Percentiles rank a stretch among this genome's conserved stretches.
Evolutionary conservation across 257 asterid genomes (phyloP).

Genomic region (Datura wrightii): DNA sequence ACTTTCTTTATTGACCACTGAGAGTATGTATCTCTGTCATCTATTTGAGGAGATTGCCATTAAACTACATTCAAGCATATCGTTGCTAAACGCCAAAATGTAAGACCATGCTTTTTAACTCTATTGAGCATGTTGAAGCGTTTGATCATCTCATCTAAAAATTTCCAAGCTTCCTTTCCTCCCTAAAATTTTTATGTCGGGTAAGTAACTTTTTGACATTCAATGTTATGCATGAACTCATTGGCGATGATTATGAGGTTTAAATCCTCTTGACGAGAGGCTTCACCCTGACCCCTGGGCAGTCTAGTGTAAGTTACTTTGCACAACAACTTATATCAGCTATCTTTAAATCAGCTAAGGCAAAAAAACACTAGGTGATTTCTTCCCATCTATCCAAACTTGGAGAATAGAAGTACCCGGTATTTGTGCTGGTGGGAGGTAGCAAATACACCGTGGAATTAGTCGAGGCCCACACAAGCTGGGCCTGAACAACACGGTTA

Average conservation of each 20-base stretch:
- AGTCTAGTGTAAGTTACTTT: not conserved
- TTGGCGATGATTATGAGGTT: not conserved
- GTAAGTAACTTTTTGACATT: not conserved
- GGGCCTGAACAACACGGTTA: too few species aligned
- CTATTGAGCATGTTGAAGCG: not conserved
- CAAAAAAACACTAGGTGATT: too few species aligned
- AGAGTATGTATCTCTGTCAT: not conserved
- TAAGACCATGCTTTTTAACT: not conserved
- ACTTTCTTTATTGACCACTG: not conserved
- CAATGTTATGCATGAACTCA: not conserved
- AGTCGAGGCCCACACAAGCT: too few species aligned
- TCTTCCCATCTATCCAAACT: too few species aligned
- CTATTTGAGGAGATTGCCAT: not conserved
- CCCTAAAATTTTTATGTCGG: not conserved
- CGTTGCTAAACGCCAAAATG: not conserved
- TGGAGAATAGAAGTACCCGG: too few species aligned
- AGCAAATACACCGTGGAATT: too few species aligned
- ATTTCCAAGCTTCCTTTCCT: not conserved
- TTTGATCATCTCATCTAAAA: not conserved
- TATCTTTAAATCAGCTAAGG: not conserved
- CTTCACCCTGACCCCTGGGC: conserved; percentile 14
- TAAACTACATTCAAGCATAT: not conserved
- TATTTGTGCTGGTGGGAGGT: too few species aligned
- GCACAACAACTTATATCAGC: not conserved
- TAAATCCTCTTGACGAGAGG: not conserved